A percentile compares a stretch with the other conserved stretches of the same genome.
Conservation (phyloP, 495 filamentous ascomycete genomes). For the Neurospora pannonica region DNA sequence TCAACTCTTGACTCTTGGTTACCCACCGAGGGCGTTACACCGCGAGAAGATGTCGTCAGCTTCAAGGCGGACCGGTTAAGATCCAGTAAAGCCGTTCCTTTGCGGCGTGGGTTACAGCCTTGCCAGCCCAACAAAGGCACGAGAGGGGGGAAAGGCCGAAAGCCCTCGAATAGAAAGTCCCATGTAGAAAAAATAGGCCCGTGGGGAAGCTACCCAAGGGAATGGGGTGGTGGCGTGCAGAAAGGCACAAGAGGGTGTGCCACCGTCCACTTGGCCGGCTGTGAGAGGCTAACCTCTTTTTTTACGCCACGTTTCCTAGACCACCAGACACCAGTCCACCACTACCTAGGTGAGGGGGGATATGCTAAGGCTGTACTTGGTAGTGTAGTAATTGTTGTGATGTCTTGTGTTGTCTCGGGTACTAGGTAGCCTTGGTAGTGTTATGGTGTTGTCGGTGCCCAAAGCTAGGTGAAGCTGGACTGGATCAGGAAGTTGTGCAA, state of each 20-base stretch:
- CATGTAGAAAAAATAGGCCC: neutral
- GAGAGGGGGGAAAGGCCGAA: neutral
- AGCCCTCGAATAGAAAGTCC: neutral
- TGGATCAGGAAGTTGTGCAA: neutral
- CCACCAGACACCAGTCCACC: conserved; percentile 6
- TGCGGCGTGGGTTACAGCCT: neutral
- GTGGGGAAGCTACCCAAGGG: conserved; percentile 5
- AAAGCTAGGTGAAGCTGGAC: neutral
- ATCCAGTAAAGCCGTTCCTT: neutral
- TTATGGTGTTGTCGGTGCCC: neutral
- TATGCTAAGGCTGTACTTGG: neutral
- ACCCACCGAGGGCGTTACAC: neutral
- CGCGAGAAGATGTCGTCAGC: conserved; percentile 1
- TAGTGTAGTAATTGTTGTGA: neutral
- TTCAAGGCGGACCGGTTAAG: neutral
- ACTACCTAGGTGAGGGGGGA: neutral
- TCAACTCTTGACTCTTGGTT: neutral
- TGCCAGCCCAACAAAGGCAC: neutral
- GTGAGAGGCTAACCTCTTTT: conserved; percentile 22
- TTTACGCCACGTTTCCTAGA: neutral
- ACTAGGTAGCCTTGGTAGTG: neutral
- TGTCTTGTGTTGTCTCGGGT: neutral
- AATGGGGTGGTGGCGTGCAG: conserved; percentile 12
- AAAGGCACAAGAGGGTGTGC: conserved; percentile 1
- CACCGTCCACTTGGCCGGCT: conserved; percentile 22